Conservation (phyloP, 208 protist genomes). For the Naegleria gruberi region DNA sequence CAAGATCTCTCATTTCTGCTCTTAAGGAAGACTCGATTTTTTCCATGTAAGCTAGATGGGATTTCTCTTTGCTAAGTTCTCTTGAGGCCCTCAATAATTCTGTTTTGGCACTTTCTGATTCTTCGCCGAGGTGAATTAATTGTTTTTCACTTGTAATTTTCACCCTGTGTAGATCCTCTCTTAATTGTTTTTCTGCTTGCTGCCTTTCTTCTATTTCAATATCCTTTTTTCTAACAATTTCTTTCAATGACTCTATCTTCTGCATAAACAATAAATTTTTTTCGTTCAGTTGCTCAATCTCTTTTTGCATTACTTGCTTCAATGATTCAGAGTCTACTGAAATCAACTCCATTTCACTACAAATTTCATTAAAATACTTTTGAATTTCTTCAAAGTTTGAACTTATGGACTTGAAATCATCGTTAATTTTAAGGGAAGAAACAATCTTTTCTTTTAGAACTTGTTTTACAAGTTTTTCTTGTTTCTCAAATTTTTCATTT, state of each 20-base stretch:
- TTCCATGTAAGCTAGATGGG: not conserved
- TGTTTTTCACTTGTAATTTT: not conserved
- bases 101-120: not conserved
- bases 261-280: not conserved
- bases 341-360: not conserved
- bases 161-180: not conserved
- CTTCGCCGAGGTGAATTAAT: not conserved
- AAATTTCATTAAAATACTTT: not conserved
- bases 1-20: not conserved
- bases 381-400: not conserved
- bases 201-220: not conserved
- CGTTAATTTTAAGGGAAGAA: not conserved
- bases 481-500: not conserved
- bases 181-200: not conserved
- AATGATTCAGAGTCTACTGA: not conserved
- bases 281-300: not conserved
- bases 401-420: not conserved
- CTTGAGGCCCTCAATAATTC: not conserved
- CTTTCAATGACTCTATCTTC: not conserved
- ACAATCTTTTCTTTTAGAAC: not conserved
- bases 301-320: not conserved
- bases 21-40: not conserved
- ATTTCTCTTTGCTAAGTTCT: not conserved
- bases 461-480: not conserved
- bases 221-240: not conserved